Percentiles rank a stretch among this genome's conserved stretches.
Conservation (phyloP, 768 basidiomycete species). For the Leucogyrophana mollusca region DNA sequence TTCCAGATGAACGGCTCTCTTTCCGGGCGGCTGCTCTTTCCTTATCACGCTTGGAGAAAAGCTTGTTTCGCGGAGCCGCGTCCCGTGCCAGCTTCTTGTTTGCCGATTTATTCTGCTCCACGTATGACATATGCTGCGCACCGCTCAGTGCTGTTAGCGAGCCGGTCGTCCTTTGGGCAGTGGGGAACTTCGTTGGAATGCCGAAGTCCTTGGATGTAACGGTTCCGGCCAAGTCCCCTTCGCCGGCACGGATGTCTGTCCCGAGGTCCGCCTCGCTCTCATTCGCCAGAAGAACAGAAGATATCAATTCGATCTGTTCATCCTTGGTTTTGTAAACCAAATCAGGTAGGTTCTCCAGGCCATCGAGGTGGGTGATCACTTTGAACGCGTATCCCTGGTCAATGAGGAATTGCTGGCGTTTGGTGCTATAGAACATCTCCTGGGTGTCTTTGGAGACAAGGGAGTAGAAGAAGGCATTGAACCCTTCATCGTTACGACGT, state of each 20-base stretch:
- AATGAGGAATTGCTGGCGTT: conserved; percentile 97
- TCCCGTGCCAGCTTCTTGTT: conserved; percentile 74
- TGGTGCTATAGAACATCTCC: conserved; percentile 99
- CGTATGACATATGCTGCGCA: conserved; percentile 89
- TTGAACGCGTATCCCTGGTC: conserved; percentile 99
- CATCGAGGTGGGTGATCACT: conserved; percentile 97
- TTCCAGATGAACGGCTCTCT: conserved; percentile 35
- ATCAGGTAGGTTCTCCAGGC: conserved; percentile 80
- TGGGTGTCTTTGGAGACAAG: conserved; percentile 98
- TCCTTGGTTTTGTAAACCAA: conserved; percentile 89
- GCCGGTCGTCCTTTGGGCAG: conserved; percentile 76
- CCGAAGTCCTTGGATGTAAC: conserved; percentile 87
- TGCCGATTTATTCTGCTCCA: conserved; percentile 88
- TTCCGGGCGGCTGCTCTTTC: conserved; percentile 58
- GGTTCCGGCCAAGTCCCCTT: conserved; percentile 83
- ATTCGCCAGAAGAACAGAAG: conserved; percentile 86
- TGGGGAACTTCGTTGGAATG: conserved; percentile 58
- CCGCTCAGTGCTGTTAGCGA: conserved; percentile 84
- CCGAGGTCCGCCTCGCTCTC: conserved; percentile 90
- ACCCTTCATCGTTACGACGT: conserved; percentile 97
- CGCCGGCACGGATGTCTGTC: conserved; percentile 76
- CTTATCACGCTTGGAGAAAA: conserved; percentile 83
- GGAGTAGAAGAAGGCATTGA: conserved; percentile 99
- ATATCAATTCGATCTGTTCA: conserved; percentile 96
- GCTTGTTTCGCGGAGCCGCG: conserved; percentile 61